A percentile compares a stretch with the other conserved stretches of the same genome.
Conservation (phyloP, 805 yeast species). For the Debaryomyces hansenii region DNA sequence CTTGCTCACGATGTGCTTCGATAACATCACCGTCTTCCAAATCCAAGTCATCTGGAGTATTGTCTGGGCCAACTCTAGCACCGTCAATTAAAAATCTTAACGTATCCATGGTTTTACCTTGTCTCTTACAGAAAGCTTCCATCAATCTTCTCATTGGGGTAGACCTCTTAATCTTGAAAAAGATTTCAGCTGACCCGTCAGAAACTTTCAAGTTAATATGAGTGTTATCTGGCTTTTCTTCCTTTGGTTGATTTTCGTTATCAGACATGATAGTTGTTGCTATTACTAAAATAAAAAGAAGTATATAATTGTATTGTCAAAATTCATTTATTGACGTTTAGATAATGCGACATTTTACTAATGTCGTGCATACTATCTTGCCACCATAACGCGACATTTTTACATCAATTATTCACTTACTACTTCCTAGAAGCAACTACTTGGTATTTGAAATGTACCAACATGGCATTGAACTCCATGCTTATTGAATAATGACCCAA, state of each 20-base stretch:
- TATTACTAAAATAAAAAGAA: not conserved
- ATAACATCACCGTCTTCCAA: slow-evolving; percentile 95
- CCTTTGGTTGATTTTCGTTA: slow-evolving; percentile 25
- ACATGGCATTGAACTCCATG: no score
- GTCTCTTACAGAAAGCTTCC: slow-evolving; percentile 98
- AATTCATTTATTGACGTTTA: not conserved
- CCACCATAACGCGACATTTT: not conserved
- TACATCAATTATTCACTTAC: not conserved
- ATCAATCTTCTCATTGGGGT: slow-evolving; percentile 92
- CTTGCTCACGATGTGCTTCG: slow-evolving; percentile 96
- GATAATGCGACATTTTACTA: not conserved
- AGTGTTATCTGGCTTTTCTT: slow-evolving; percentile 54
- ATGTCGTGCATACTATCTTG: not conserved
- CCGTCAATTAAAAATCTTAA: slow-evolving; percentile 93
- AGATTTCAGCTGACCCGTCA: slow-evolving; percentile 91
- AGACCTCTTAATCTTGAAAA: slow-evolving; percentile 89
- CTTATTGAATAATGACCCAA: no score
- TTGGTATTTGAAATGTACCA: no score
- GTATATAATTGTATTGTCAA: not conserved
- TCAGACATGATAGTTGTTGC: slow-evolving; percentile 19
- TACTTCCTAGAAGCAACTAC: not conserved
- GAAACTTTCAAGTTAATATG: slow-evolving; percentile 93
- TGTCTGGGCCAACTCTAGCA: slow-evolving; percentile 79
- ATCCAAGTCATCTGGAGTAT: slow-evolving; percentile 90
- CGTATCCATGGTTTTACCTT: slow-evolving; percentile 81